Base-by-base conservation (phyloP, 805 yeast genomes). In the Vanderwaltozyma yarrowii region DNA sequence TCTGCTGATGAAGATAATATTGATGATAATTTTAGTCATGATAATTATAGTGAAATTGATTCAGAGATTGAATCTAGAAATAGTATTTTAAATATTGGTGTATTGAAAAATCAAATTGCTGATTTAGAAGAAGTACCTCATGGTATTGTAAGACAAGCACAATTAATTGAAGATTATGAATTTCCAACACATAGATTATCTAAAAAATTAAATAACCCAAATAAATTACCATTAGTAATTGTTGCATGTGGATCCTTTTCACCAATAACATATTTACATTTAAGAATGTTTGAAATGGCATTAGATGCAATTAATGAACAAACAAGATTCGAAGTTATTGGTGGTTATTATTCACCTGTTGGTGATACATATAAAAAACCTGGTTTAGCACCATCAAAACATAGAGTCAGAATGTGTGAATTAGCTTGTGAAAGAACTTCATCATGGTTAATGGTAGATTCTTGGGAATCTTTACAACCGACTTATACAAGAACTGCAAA, bases 241-340 rank as follows among this genome's bases (percentile, higher is more conserved):
- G 97, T 92, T 20, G 96, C 97, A 1, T 92, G 98, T 63, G 98
- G 98, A 8, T 86, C 96, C 2, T 92, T 89, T 55, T 83, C 95
- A 2, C 98, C 98, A 25, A 79, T 92, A 38, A 92, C 98, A 0
- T 92, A 92, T 61, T 67, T 92, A 40, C 98, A 92, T 62, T 66
- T 92, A 53, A 73, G 98, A 41, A 92, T 92, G 97, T 92, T 92
- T 60, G 98, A 92, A 64, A 92, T 92, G 98, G 98, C 98, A 0
- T 65, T 92, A 51, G 98, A 92, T 59, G 77, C 94, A 8, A 82
- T 92, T 35, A 67, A 84, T 33, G 98, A 92, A 60, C 87, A 80
- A 47, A 92, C 97, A 2, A 65, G 89, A 45, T 92, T 87, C 54
- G 98, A 92, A 64, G 95, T 92, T 25, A 74, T 92, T 48, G 98